Percentiles rank a stretch among this genome's conserved stretches.
phyloP scores from a whole-genome alignment of 2,329 filamentous ascomycete genomes.

The Botrytis squamosa region DNA sequence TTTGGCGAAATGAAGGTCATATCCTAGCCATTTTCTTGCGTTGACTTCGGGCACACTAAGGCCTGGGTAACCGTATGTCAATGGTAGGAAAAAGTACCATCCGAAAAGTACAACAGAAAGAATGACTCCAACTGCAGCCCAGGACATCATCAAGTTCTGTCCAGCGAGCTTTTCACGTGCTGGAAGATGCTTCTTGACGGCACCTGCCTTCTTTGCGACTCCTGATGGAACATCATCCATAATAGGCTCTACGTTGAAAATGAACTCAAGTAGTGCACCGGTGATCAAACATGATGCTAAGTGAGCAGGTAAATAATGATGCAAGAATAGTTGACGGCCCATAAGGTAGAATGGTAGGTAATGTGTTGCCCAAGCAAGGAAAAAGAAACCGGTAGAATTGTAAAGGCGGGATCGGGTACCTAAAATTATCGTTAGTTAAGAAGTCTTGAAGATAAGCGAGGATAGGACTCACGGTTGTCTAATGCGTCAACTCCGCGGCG shows the following conservation, averaged over 20 bases:
- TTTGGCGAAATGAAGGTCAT: slow-evolving; percentile 98
- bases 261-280: slow-evolving; percentile 88
- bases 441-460: not conserved
- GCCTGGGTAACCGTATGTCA: slow-evolving; percentile 94
- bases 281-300: slow-evolving; percentile 87
- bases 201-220: slow-evolving; percentile 47
- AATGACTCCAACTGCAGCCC: slow-evolving; percentile 74
- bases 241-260: slow-evolving; percentile 86
- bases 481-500: slow-evolving; percentile 90
- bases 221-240: slow-evolving; percentile 48
- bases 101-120: slow-evolving; percentile 66
- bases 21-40: slow-evolving; percentile 90
- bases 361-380: slow-evolving; percentile 95
- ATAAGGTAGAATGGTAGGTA: slow-evolving; percentile 98
- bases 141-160: slow-evolving; percentile 73
- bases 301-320: slow-evolving; percentile 95
- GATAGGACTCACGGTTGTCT: slow-evolving; percentile 76
- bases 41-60: slow-evolving; percentile 75
- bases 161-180: slow-evolving; percentile 77
- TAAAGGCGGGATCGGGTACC: slow-evolving; percentile 91
- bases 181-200: slow-evolving; percentile 61
- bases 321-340: slow-evolving; percentile 95
- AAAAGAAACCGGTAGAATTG: slow-evolving; percentile 99
- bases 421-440: slow-evolving; percentile 43
- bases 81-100: slow-evolving; percentile 90